Percentiles rank a stretch among this genome's conserved stretches.
Conservation (phyloP, 129 eudicot genomes). For the Lactuca sativa region DNA sequence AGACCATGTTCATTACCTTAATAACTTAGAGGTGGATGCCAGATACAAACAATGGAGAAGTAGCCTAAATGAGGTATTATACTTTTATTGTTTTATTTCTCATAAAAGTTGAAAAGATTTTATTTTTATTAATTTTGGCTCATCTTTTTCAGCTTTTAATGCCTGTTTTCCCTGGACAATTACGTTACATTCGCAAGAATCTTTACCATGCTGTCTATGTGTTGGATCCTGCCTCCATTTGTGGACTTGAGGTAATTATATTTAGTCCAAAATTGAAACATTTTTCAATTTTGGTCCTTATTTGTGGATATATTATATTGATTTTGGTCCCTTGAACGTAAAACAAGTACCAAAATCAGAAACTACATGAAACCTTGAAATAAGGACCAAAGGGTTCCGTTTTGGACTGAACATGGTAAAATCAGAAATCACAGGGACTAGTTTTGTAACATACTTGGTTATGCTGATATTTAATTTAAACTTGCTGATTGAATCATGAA, state of each 20-base stretch:
- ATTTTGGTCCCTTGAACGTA: too few species aligned
- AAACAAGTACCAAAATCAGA: too few species aligned
- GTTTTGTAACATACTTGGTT: too few species aligned
- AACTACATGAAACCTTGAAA: too few species aligned
- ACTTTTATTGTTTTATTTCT: background rate
- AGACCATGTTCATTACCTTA: slow-evolving; percentile 78
- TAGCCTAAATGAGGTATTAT: slow-evolving; percentile 79
- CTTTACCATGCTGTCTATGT: slow-evolving; percentile 84
- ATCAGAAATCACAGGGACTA: too few species aligned
- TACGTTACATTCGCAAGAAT: slow-evolving; percentile 93
- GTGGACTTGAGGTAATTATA: slow-evolving; percentile 85
- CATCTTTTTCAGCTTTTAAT: slow-evolving; percentile 60
- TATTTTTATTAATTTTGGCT: background rate
- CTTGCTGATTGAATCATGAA: slow-evolving; percentile 1
- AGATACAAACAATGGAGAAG: slow-evolving; percentile 92
- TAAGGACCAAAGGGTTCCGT: too few species aligned
- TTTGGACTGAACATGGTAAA: too few species aligned
- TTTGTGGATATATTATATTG: too few species aligned
- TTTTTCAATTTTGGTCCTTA: too few species aligned
- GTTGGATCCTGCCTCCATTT: slow-evolving; percentile 83
- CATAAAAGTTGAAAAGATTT: background rate
- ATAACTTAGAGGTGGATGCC: slow-evolving; percentile 83
- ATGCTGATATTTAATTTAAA: background rate
- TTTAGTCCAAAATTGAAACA: too few species aligned
- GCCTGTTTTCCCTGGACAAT: slow-evolving; percentile 98